These are phyloP conservation scores for Antitrichia curtipendula DNA, from an alignment of 225 moss, liverwort and hornwort genomes.

Conservation along the genomic window DNA sequence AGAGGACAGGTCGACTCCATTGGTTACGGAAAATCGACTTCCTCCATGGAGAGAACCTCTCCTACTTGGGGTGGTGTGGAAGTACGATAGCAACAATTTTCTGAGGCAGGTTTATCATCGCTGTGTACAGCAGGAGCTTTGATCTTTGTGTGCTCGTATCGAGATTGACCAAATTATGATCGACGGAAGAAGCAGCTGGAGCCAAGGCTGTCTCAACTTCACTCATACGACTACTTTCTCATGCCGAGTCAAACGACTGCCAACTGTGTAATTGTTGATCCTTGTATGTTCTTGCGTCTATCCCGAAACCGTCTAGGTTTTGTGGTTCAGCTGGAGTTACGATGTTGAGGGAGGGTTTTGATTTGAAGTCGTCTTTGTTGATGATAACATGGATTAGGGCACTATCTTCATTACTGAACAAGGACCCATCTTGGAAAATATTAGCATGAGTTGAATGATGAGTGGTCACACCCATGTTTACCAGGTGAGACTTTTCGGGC, in stretches of 20 bases:
- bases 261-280: background rate
- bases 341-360: background rate
- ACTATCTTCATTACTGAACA: background rate
- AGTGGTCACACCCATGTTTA: background rate
- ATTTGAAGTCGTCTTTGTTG: background rate
- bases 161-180: background rate
- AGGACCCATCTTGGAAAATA: background rate
- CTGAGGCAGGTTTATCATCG: background rate
- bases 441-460: background rate
- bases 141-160: background rate
- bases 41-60: conserved; percentile 5
- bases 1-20: conserved; percentile 24
- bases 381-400: background rate
- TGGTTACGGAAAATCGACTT: conserved; percentile 15
- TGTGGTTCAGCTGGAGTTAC: background rate
- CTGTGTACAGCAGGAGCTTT: background rate
- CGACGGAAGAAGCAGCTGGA: background rate
- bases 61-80: conserved; percentile 49
- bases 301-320: background rate
- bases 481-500: background rate
- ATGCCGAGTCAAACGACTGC: background rate
- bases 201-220: background rate
- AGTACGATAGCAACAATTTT: conserved; percentile 6
- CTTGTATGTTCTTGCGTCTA: background rate
- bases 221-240: background rate